Conservation (phyloP, 345 rosid species). For the Salix arbutifolia region DNA sequence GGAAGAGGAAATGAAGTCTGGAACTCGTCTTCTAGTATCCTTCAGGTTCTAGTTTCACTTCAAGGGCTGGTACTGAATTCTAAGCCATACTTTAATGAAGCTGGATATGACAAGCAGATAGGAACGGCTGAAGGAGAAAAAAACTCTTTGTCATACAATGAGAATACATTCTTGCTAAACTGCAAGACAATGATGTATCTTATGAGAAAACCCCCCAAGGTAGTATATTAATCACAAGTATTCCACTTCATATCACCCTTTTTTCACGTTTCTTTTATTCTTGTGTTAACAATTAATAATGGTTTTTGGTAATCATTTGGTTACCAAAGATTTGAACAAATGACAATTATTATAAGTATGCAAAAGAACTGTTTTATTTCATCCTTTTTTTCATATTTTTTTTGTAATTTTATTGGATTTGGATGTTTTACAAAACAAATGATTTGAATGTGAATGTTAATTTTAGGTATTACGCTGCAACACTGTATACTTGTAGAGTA, state of each 20-base stretch:
- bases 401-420: not conserved
- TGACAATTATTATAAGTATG: not conserved
- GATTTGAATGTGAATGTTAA: not conserved
- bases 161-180: slow-evolving; percentile 80
- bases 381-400: not conserved
- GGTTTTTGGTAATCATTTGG: not conserved
- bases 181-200: slow-evolving; percentile 97
- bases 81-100: slow-evolving; percentile 98
- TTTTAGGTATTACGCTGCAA: not conserved
- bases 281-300: not conserved
- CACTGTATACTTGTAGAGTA: not conserved
- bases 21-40: slow-evolving; percentile 98
- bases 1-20: slow-evolving; percentile 97
- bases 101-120: slow-evolving; percentile 89
- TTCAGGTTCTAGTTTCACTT: slow-evolving; percentile 94
- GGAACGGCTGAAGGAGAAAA: slow-evolving; percentile 99
- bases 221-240: slow-evolving; percentile 13
- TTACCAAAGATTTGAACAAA: not conserved
- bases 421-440: not conserved
- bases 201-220: slow-evolving; percentile 88
- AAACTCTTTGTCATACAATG: slow-evolving; percentile 85
- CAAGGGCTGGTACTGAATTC: slow-evolving; percentile 94
- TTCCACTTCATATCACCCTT: not conserved
- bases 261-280: not conserved
- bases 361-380: not conserved